Evolutionary conservation across 345 rosid genomes (phyloP), one percentile per base, ranked within the genome.

Genomic region (Citrus mangshanensis): DNA sequence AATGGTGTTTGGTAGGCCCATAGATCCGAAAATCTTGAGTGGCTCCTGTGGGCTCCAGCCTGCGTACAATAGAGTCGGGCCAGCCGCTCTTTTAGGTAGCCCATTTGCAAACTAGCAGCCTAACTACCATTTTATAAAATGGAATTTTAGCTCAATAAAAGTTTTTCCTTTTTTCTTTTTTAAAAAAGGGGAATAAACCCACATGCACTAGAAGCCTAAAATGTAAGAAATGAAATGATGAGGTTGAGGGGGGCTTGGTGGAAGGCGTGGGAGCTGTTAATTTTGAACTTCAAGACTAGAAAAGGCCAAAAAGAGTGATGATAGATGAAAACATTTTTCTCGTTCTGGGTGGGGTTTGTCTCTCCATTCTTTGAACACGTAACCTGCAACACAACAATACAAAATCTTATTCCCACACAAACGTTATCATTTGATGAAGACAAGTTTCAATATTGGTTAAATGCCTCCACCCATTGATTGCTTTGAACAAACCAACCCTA

Each of bases 231-330:
- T 54, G 84, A 75, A 79, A 83, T 78, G 87, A 80, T 54, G 51
- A 46, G 51, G 18, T 3, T 72, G 85, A 72, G 63, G 73, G 70
- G 0, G 78, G 63, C 62, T 38, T 55, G 81, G 77, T 74, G 75
- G 78, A 75, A 69, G 71, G 79, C 42, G 59, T 66, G 79, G 64
- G 55, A n/a, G 58, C 22, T 2, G 63, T 60, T 63, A 13, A 75
- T 68, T 63, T 30, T 63, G 58, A 77, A 56, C 35, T 51, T 65
- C 34, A 70, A 74, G 60, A 74, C 30, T 18, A 7, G 66, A 85
- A 83, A 61, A 71, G n/a, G 76, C 81, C 83, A 63, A 81, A 81
- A 81, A 74, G 16, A 19, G 71, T 72, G 80, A 81, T 72, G 68
- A 22, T 10, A 68, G 21, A 9, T 2, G 40, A 28, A 34, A 79